Percentiles rank a stretch among this genome's conserved stretches.
Conservation (phyloP, 495 filamentous ascomycete genomes). For the Penicillium psychrofluorescens region DNA sequence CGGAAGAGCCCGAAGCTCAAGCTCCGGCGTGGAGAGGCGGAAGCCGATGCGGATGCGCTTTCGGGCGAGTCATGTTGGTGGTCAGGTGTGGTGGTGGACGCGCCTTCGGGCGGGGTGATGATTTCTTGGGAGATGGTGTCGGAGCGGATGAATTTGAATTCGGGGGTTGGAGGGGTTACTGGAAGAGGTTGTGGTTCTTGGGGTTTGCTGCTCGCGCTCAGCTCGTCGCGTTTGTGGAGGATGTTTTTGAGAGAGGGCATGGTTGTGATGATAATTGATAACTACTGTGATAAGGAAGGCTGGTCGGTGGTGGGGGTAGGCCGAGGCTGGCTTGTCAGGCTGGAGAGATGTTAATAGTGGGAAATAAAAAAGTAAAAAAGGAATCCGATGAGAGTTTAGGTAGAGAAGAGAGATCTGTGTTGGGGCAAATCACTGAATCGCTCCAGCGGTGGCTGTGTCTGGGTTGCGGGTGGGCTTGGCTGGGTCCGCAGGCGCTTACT, state of each 20-base stretch:
- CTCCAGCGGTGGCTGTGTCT: too few species aligned
- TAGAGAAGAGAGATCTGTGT: too few species aligned
- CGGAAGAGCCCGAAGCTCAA: slow-evolving; percentile 45
- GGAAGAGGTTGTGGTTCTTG: neutral
- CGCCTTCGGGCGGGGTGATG: slow-evolving; percentile 56
- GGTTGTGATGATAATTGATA: slow-evolving; percentile 4
- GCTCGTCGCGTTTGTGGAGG: slow-evolving; percentile 65
- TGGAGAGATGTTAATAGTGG: too few species aligned
- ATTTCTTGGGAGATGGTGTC: slow-evolving; percentile 76
- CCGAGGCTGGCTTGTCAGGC: too few species aligned
- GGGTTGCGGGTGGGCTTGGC: too few species aligned
- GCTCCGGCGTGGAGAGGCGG: slow-evolving; percentile 22
- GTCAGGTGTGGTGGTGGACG: slow-evolving; percentile 14
- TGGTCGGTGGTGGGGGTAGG: too few species aligned
- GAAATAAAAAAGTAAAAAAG: too few species aligned
- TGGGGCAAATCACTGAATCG: too few species aligned
- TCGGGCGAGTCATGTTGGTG: slow-evolving; percentile 6
- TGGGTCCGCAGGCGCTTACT: too few species aligned
- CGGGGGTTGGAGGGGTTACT: slow-evolving; percentile 40
- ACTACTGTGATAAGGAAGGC: neutral
- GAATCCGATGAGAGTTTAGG: too few species aligned
- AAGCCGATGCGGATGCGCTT: slow-evolving; percentile 1
- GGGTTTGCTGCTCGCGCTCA: slow-evolving; percentile 17
- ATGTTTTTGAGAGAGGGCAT: slow-evolving; percentile 68
- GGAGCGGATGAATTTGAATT: slow-evolving; percentile 77